phyloP scores from a whole-genome alignment of 495 filamentous ascomycete genomes.

The Bombardia bombarda region DNA sequence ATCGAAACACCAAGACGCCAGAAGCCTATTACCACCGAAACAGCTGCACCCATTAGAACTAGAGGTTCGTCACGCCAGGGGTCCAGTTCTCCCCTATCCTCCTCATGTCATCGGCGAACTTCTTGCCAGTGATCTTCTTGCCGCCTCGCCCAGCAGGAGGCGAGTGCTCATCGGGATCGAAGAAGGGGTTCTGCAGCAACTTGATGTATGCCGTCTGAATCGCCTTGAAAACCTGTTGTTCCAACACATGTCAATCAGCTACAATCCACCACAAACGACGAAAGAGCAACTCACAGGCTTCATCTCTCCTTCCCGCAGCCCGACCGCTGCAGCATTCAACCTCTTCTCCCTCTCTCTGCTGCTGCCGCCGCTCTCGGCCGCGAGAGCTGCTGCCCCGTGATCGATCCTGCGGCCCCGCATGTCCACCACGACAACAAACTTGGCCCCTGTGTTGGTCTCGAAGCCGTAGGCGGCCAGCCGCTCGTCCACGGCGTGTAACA shows the following conservation, averaged over 20 bases:
- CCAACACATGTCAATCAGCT: background rate
- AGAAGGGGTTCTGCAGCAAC: conserved; percentile 91
- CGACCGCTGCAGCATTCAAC: conserved; percentile 33
- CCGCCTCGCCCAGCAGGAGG: conserved; percentile 45
- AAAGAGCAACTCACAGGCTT: conserved; percentile 42
- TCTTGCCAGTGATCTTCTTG: conserved; percentile 67
- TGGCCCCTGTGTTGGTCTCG: conserved; percentile 93
- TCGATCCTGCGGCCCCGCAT: conserved; percentile 54
- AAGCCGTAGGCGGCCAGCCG: conserved; percentile 86
- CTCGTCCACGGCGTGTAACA: conserved; percentile 89
- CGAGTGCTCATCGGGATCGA: conserved; percentile 76
- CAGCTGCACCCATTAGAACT: too few relatives aligned
- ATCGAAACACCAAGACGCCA: too few relatives aligned
- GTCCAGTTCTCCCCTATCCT: conserved; percentile 70
- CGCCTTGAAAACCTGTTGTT: conserved; percentile 73
- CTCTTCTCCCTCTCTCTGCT: conserved; percentile 2
- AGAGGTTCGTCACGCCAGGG: conserved; percentile 43
- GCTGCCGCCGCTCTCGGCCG: conserved; percentile 13
- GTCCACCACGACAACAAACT: conserved; percentile 82
- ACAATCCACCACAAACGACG: conserved; percentile 13
- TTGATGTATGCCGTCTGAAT: conserved; percentile 86
- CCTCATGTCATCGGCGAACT: conserved; percentile 74
- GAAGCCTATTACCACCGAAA: too few relatives aligned
- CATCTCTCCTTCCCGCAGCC: conserved; percentile 72
- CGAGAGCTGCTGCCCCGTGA: conserved; percentile 15